phyloP scores from a whole-genome alignment of 352 stramenopile genomes.

The Thalassiosira mediterranea region DNA sequence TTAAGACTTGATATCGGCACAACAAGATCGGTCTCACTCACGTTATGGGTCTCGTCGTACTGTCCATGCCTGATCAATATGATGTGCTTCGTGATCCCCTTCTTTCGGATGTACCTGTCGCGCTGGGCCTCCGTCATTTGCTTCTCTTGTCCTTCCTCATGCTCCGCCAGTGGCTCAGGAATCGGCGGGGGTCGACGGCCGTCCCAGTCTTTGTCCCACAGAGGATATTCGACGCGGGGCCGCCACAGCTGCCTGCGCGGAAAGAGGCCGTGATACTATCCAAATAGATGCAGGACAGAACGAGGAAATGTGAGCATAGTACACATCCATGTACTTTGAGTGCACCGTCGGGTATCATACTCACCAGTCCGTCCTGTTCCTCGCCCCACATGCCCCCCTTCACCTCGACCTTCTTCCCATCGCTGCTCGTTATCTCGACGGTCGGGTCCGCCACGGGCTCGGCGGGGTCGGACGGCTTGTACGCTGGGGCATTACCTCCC shows the following conservation, averaged over 20 bases:
- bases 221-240: slow-evolving; percentile 76
- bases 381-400: slow-evolving; percentile 36
- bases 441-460: slow-evolving; percentile 20
- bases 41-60: slow-evolving; percentile 79
- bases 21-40: too few species aligned
- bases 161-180: slow-evolving; percentile 7
- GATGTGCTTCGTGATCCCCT: slow-evolving; percentile 81
- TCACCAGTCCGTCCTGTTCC: slow-evolving; percentile 32
- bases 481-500: slow-evolving; percentile 8
- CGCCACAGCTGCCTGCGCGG: slow-evolving; percentile 74
- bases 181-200: slow-evolving; percentile 39
- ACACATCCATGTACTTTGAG: background rate
- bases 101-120: slow-evolving; percentile 64
- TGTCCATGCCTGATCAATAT: slow-evolving; percentile 85
- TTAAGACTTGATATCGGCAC: background rate
- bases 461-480: slow-evolving; percentile 33
- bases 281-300: background rate
- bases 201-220: slow-evolving; percentile 84
- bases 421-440: slow-evolving; percentile 11
- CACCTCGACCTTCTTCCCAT: slow-evolving; percentile 18
- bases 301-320: background rate
- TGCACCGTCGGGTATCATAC: background rate
- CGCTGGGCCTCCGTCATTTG: slow-evolving; percentile 43
- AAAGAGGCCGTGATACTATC: slow-evolving; percentile 66
- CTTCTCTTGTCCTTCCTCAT: slow-evolving; percentile 20